phyloP scores from a whole-genome alignment of 1,284 basidiomycete species.

The Ceratobasidium sp. region DNA sequence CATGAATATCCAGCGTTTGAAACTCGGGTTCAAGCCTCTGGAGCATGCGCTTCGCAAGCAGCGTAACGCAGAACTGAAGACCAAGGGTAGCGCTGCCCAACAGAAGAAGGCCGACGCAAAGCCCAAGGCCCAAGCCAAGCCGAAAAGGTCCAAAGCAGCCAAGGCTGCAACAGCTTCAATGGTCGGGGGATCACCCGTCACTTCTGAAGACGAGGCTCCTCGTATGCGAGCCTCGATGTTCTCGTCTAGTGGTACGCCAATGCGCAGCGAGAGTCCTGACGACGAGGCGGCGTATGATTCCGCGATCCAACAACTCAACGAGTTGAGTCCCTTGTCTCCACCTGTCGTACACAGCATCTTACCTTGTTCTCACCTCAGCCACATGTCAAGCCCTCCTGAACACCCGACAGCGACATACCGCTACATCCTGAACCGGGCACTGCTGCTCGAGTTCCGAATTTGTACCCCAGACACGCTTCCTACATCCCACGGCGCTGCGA shows the following conservation, averaged over 20 bases:
- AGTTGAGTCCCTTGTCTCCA: neutral
- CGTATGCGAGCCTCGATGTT: conserved; percentile 24
- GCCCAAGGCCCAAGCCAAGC: neutral
- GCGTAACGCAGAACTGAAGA: neutral
- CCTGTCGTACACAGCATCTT: neutral
- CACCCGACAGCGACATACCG: conserved; percentile 34
- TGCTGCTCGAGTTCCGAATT: conserved; percentile 39
- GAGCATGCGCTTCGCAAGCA: neutral
- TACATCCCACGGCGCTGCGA: conserved; percentile 30
- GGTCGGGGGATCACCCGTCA: conserved; percentile 19
- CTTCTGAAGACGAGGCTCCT: conserved; percentile 25
- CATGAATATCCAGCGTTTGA: conserved; percentile 18
- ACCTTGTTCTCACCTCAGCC: neutral
- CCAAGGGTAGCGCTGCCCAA: neutral
- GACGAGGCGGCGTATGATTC: conserved; percentile 29
- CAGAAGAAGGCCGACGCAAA: conserved; percentile 11
- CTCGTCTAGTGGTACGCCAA: conserved; percentile 21
- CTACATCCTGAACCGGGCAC: conserved; percentile 32
- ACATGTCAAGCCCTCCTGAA: conserved; percentile 37
- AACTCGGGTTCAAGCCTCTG: conserved; percentile 23
- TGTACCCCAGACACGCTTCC: conserved; percentile 29
- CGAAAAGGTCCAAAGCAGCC: conserved; percentile 7
- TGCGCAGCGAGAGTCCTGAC: conserved; percentile 26
- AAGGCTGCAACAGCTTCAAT: neutral
- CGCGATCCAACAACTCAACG: conserved; percentile 29